Conservation (phyloP, 345 rosid genomes). For the Boechera retrofracta region DNA sequence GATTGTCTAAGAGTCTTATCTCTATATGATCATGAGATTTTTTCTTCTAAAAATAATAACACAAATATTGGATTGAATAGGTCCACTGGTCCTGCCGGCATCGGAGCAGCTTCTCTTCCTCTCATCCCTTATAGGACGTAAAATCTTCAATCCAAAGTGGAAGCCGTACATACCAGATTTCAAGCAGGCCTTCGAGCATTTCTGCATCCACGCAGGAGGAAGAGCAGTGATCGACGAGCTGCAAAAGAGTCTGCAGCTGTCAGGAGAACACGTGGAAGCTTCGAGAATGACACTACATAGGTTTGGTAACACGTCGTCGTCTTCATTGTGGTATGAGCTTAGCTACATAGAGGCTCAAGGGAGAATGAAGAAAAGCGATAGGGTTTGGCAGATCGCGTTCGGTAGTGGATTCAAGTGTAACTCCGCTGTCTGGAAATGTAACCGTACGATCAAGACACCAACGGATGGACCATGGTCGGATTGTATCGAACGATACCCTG, state of each 20-base stretch:
- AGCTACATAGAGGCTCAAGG: constrained; percentile 82
- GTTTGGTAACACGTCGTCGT: constrained; percentile 88
- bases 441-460: constrained; percentile 60
- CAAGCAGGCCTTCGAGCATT: constrained; percentile 89
- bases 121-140: constrained; percentile 61
- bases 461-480: constrained; percentile 73
- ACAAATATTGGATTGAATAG: constrained; percentile 34
- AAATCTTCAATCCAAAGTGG: constrained; percentile 69
- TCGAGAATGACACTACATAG: constrained; percentile 83
- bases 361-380: constrained; percentile 65
- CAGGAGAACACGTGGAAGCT: constrained; percentile 78
- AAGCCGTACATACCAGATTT: constrained; percentile 85
- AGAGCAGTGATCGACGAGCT: constrained; percentile 83
- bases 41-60: not conserved
- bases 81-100: constrained; percentile 76
- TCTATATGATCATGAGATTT: not conserved
- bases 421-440: constrained; percentile 91
- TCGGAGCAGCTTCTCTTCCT: constrained; percentile 76
- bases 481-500: constrained; percentile 75
- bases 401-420: constrained; percentile 96
- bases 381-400: constrained; percentile 84
- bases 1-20: no score
- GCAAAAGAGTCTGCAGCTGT: constrained; percentile 72
- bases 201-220: constrained; percentile 93
- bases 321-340: constrained; percentile 85